Percentiles rank a stretch among this genome's conserved stretches.
These are phyloP conservation scores for Crithidia acanthocephali DNA, from an alignment of 208 protist genomes.

Conservation along the genomic window DNA sequence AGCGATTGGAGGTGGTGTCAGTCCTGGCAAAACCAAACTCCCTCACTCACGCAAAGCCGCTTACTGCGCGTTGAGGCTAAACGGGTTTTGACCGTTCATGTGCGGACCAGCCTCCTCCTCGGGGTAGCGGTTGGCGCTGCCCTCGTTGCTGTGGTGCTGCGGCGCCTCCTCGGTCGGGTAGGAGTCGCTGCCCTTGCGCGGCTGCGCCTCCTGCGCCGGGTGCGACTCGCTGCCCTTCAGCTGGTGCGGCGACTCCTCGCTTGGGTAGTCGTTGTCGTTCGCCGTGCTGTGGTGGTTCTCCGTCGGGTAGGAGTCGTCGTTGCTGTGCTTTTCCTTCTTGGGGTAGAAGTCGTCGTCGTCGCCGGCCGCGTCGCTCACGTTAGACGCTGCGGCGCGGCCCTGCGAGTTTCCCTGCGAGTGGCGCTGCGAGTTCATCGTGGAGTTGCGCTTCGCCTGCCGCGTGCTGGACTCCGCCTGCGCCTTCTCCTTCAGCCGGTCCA, in stretches of 20 bases:
- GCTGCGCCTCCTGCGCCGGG: background rate
- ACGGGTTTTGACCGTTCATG: slow-evolving; percentile 11
- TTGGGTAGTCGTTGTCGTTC: slow-evolving; percentile 6
- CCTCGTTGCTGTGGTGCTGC: background rate
- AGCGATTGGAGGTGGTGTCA: no score
- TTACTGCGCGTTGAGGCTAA: slow-evolving; percentile 13
- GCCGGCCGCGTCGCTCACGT: background rate
- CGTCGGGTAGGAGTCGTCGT: slow-evolving; percentile 3
- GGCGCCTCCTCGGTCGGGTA: slow-evolving; percentile 5
- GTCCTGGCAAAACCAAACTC: no score
- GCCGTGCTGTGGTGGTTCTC: background rate
- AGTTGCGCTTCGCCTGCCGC: slow-evolving; percentile 18
- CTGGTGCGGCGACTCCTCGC: background rate
- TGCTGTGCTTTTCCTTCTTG: slow-evolving; percentile 16
- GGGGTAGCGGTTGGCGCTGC: slow-evolving; percentile 8
- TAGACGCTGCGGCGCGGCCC: background rate
- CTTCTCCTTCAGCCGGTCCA: slow-evolving; percentile 41
- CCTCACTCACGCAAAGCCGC: no score
- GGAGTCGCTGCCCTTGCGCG: background rate
- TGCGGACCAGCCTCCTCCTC: slow-evolving; percentile 7
- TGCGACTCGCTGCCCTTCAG: background rate
- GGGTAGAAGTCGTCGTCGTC: slow-evolving; percentile 25
- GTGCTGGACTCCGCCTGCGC: slow-evolving; percentile 31
- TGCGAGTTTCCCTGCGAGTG: slow-evolving; percentile 2
- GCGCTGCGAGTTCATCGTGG: background rate